Percentiles rank a stretch among this genome's conserved stretches.
These are phyloP conservation scores for Russula sp. DNA, from an alignment of 768 basidiomycete species.

Conservation along the genomic window DNA sequence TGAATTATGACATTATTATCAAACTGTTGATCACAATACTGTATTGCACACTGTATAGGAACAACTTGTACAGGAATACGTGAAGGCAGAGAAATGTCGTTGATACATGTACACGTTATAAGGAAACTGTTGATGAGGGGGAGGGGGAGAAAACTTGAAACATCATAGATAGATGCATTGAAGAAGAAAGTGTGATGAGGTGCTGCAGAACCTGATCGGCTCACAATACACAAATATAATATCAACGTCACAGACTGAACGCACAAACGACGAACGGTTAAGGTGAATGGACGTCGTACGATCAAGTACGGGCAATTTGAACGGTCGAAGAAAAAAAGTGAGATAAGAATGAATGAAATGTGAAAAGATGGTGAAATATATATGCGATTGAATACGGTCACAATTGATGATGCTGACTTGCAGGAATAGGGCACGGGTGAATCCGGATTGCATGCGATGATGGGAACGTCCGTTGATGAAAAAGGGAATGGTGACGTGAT, in stretches of 20 bases:
- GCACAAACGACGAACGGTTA: slow-evolving; percentile 19
- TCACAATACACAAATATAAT: slow-evolving; percentile 21
- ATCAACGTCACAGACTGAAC: slow-evolving; percentile 14
- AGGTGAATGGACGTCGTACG: slow-evolving; percentile 23
- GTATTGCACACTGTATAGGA: slow-evolving; percentile 27
- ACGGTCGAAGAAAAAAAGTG: slow-evolving; percentile 21
- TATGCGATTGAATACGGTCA: slow-evolving; percentile 27
- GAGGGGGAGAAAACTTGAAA: slow-evolving; percentile 5
- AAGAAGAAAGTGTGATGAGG: slow-evolving; percentile 11
- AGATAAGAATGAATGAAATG: slow-evolving; percentile 28
- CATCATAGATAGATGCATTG: slow-evolving; percentile 28
- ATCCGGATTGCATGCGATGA: slow-evolving; percentile 27
- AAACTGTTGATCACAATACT: slow-evolving; percentile 11
- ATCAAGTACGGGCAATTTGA: slow-evolving; percentile 16
- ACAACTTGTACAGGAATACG: slow-evolving; percentile 27
- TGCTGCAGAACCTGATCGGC: slow-evolving; percentile 13
- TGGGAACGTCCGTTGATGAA: slow-evolving; percentile 26
- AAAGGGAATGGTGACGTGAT: slow-evolving; percentile 27
- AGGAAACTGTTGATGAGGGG: slow-evolving; percentile 7
- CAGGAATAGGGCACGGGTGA: slow-evolving; percentile 23
- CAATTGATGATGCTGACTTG: slow-evolving; percentile 27
- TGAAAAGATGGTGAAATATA: slow-evolving; percentile 27
- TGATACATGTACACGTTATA: slow-evolving; percentile 26
- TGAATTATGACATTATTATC: not conserved
- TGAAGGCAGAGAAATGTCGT: slow-evolving; percentile 13